Evolutionary conservation across 495 filamentous ascomycete species (phyloP).

Genomic region (Hypoxylon fuscum): DNA sequence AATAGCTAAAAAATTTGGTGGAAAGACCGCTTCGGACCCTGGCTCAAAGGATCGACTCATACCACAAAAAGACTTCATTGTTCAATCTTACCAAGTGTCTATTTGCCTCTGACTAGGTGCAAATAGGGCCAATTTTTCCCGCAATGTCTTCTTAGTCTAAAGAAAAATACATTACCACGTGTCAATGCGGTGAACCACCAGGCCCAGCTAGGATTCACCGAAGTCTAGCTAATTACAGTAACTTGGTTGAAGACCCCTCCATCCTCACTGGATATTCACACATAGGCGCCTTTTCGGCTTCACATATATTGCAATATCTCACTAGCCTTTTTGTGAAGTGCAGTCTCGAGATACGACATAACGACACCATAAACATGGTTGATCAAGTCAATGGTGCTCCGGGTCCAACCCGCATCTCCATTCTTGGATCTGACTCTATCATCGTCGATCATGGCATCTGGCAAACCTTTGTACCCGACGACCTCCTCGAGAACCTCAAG

Average conservation of each 20-base stretch:
- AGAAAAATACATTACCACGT: slow-evolving; percentile 4
- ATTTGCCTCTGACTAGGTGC: not conserved
- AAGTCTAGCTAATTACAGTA: slow-evolving; percentile 10
- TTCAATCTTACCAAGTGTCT: slow-evolving; percentile 15
- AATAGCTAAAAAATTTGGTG: slow-evolving; percentile 17
- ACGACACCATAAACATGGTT: slow-evolving; percentile 25
- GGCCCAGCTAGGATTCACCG: slow-evolving; percentile 7
- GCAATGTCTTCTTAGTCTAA: slow-evolving; percentile 7
- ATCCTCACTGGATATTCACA: too few species aligned
- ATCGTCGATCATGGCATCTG: slow-evolving; percentile 93
- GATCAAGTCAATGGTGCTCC: slow-evolving; percentile 27
- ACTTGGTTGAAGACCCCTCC: not conserved
- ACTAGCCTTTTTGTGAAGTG: not conserved
- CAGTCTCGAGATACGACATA: not conserved
- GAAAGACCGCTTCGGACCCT: slow-evolving; percentile 34
- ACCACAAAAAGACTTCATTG: slow-evolving; percentile 33
- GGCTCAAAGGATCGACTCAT: slow-evolving; percentile 35
- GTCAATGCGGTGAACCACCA: slow-evolving; percentile 10
- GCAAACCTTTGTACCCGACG: slow-evolving; percentile 80
- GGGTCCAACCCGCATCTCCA: slow-evolving; percentile 59
- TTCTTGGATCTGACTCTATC: slow-evolving; percentile 76
- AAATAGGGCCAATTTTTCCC: slow-evolving; percentile 5
- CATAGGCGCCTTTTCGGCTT: too few species aligned
- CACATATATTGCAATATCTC: not conserved
- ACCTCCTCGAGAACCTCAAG: slow-evolving; percentile 77